phyloP scores from a whole-genome alignment of 805 yeast species.

The Hanseniaspora clermontiae region DNA sequence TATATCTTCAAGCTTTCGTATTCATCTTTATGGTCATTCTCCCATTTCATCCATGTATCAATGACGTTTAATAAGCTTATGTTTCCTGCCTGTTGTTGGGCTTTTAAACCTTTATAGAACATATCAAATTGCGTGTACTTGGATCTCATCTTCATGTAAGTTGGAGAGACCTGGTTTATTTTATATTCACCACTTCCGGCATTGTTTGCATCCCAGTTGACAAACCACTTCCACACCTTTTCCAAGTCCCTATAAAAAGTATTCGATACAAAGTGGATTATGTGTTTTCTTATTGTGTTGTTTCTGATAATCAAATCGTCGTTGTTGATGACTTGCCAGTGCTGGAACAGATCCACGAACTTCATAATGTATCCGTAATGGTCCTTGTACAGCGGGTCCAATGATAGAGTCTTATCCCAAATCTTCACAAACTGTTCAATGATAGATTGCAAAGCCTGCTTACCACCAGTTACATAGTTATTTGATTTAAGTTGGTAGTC shows the following conservation, averaged over 20 bases:
- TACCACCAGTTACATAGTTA: conserved; percentile 7
- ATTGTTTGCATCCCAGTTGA: conserved; percentile 11
- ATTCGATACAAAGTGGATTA: conserved; percentile 4
- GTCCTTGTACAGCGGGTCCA: conserved; percentile 1
- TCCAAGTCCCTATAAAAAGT: conserved; percentile 8
- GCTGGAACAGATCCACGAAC: conserved; percentile 9
- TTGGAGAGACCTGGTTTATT: conserved; percentile 10
- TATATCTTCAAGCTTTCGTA: conserved; percentile 7
- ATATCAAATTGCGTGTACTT: conserved; percentile 3
- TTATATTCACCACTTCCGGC: conserved; percentile 12
- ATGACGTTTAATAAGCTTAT: background rate
- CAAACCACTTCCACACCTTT: conserved; percentile 13
- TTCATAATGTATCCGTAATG: conserved; percentile 5
- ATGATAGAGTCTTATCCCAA: conserved; percentile 8
- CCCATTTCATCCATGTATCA: conserved; percentile 4
- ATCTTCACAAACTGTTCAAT: conserved; percentile 11
- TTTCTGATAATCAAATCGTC: conserved; percentile 9
- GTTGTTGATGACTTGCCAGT: conserved; percentile 9
- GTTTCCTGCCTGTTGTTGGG: background rate
- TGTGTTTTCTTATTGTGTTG: conserved; percentile 10
- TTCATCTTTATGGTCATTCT: conserved; percentile 4
- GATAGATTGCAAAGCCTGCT: conserved; percentile 4
- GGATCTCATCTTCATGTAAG: conserved; percentile 12
- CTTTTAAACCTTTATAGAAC: background rate
- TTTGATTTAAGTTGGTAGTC: conserved; percentile 1